Base-by-base conservation (phyloP, 306 rosid genomes). In the Rosa rugosa region DNA sequence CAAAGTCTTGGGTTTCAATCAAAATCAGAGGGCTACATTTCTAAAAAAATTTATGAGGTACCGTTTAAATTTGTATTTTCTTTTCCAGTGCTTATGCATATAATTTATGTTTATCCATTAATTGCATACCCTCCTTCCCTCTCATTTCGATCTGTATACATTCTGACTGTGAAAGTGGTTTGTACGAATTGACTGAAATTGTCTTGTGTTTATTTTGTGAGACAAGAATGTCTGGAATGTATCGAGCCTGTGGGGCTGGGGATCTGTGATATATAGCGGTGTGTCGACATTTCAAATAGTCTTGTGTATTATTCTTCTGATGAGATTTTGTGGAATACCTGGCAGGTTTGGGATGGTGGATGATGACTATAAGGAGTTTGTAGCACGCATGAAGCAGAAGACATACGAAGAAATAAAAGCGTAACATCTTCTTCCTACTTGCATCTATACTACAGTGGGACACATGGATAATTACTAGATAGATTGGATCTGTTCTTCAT, bases 21-120 rank as follows among this genome's bases (percentile, higher is more conserved):
- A 89, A 77, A 96, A 86, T 77, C 99, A 96, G 86, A 93, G 99
- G 87, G 94, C 96, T 79, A 86, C 91, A 38, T 93, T 96, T 88
- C 98, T 96, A 72, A 98, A 96, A 87, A 84, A 87, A 77, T 84
- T 96, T 79, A 96, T 96, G 99, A 96, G 99, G 99, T 96, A 65
- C 62, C 50, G 10, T 72, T 81, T 57, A 54, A 59, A 57, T 75
- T 71, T 80, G 31, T 80, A 34, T 47, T 63, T 31, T 31, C 36
- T 31, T 31, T 46, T 23, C 14, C 18, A 5, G 53, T 59, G 42
- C 41, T 36, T 36, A 2, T 66, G 47, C 23, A 16, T 66, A 13
- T 25, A 14, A n/a, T 3, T 11, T 73, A 38, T 73, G 27, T 38
- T 18, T 17, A 38, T 40, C 4, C 31, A 68, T 68, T 18, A 40